These are phyloP conservation scores for Leccinum arenicola DNA, from an alignment of 768 basidiomycete species.

Conservation along the genomic window DNA sequence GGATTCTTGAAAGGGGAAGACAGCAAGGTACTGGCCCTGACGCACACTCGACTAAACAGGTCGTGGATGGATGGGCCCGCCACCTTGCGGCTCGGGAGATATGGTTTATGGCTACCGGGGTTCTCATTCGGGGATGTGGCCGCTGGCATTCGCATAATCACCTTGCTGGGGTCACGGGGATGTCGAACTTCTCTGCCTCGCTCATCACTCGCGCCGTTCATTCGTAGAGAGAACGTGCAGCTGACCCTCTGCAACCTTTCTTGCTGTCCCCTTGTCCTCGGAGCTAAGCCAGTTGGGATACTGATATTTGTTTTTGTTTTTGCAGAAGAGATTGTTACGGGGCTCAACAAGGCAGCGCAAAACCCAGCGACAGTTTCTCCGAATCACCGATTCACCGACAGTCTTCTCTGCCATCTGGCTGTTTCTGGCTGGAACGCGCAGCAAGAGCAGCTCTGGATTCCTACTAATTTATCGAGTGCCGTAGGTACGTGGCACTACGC, in stretches of 20 bases:
- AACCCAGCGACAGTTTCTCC: slow-evolving; percentile 24
- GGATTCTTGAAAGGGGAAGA: neutral
- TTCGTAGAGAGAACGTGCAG: slow-evolving; percentile 13
- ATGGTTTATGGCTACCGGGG: slow-evolving; percentile 4
- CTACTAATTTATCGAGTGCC: neutral
- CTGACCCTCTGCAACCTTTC: slow-evolving; percentile 3
- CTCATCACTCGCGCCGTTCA: slow-evolving; percentile 18
- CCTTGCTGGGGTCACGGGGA: slow-evolving; percentile 17
- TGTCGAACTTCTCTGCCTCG: slow-evolving; percentile 21
- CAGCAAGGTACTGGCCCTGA: slow-evolving; percentile 4
- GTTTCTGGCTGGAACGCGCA: neutral
- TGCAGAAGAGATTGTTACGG: neutral
- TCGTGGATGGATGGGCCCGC: neutral
- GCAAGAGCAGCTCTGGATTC: slow-evolving; percentile 1
- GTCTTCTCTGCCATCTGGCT: neutral
- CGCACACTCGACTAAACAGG: slow-evolving; percentile 7
- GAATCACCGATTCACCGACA: slow-evolving; percentile 19
- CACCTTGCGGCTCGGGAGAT: slow-evolving; percentile 6
- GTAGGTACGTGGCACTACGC: neutral
- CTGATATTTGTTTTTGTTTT: slow-evolving; percentile 24
- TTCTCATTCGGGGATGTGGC: slow-evolving; percentile 14
- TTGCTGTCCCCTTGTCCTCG: slow-evolving; percentile 1
- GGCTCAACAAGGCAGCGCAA: slow-evolving; percentile 2
- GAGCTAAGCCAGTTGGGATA: neutral
- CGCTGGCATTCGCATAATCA: slow-evolving; percentile 5